Evolutionary conservation across 2,329 filamentous ascomycete genomes (phyloP), one percentile per base, ranked within the genome.

Genomic region (Parascedosporium putredinis): DNA sequence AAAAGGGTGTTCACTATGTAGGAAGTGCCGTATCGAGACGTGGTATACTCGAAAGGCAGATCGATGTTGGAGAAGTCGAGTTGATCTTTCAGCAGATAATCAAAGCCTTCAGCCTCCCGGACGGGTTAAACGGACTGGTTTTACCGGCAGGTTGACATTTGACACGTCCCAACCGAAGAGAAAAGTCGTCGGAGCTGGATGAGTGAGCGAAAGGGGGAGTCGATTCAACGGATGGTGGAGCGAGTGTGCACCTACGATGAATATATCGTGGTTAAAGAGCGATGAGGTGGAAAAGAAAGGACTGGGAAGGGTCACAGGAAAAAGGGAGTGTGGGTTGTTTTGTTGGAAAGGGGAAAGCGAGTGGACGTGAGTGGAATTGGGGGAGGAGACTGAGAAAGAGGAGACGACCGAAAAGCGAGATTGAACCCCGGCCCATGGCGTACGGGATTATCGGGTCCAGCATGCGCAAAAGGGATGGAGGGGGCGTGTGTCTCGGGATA

Each of bases 321-420:
- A 22, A 27, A 33, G 36, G n/a, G 36, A 40, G 46, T 38, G 46
- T 40, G 46, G 34, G 45, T 52, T 49, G 50, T 40, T 44, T 52
- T 45, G 50, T 49, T 44, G 38, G 45, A 49, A 40, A 45, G 38
- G 38, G 43, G 47, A 36, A 31, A 36, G 29, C 38, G 40, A 23
- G 16, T 27, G 40, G 36, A 18, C 29, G 40, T 36, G 36, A 34
- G 50, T 46, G 44, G 47, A 46, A 46, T 31, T 31, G 27, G 33
- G 40, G 47, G 49, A 42, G 52, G n/a, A n/a, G n/a, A n/a, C n/a
- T n/a, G n/a, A n/a, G n/a, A n/a, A n/a, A 51, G 50, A 45, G 49
- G 50, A 49, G 36, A 48, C 29, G 50, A 51, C 44, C 24, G 50
- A 22, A 52, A 50, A 53, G 49, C 49, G 53, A 54, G 38, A 54